Base-by-base conservation (phyloP, 2,329 filamentous ascomycete species). In the Orbilia brochopaga region DNA sequence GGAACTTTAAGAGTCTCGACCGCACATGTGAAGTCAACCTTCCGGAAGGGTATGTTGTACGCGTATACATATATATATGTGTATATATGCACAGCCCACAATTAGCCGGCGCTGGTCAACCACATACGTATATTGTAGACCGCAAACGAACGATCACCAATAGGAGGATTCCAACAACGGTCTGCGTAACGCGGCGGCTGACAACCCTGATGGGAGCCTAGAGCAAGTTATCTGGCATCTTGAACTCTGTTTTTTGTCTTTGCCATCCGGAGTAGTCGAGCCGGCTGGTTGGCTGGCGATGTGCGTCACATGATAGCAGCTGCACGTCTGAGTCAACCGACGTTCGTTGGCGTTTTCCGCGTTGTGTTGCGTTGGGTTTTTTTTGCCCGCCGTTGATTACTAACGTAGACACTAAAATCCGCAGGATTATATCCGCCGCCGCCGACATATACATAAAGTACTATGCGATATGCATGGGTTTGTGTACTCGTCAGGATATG, bases 321-420 rank as follows among this genome's bases (percentile, higher is more conserved):
- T 42, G 37, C 37, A 42, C 50, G 23, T 70, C 58, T 70, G 66
- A 70, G 46, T 70, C 63, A 70, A 13, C 30, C 24, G 10, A 6
- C 37, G 15, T 8, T 8, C 2, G 2, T 15, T 50, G n/a, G n/a
- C 46, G 56, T 46, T 32, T 52, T 37, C 24, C 59, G 50, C 19
- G 59, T 60, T 70, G 66, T 70, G 58, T 64, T 64, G 59, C 50
- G 66, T 70, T 70, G 66, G 23, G 64, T 64, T 70, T 70, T 58
- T 15, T 10, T 5, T n/a, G 37, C 37, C 56, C 27, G 27, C 8
- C 27, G 27, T 8, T 32, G 8, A 3, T 32, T 3, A 32, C 27
- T 3, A 32, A 32, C 8, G 27, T 32, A 32, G n/a, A n/a, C n/a
- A n/a, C n/a, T n/a, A n/a, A 32, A 32, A 3, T 32, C 27, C 27